Evolutionary conservation across 2,329 filamentous ascomycete genomes (phyloP).

Genomic region (Aspergillus sp.): DNA sequence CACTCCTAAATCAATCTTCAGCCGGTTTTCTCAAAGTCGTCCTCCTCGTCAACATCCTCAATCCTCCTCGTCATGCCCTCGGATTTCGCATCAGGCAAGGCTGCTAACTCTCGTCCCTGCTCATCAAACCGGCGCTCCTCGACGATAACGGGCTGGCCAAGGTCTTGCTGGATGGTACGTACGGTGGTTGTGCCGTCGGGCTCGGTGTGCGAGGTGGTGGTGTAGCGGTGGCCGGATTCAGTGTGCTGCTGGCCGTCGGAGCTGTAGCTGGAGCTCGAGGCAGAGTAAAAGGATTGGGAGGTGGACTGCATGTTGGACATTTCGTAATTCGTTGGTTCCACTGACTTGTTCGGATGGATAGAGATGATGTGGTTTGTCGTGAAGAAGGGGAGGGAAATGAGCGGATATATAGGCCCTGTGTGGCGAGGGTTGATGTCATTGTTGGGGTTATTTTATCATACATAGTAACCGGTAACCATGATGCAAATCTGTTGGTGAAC

Average conservation of each 20-base stretch:
- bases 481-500: background rate
- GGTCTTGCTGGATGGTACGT: constrained; percentile 34
- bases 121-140: constrained; percentile 37
- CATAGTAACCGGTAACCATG: background rate
- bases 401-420: constrained; percentile 2
- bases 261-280: background rate
- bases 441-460: background rate
- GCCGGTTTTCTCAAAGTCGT: background rate
- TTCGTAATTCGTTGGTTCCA: background rate
- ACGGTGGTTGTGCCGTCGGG: constrained; percentile 33
- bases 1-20: background rate
- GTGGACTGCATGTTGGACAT: background rate
- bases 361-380: background rate
- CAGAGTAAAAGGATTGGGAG: background rate
- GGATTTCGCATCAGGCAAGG: constrained; percentile 16
- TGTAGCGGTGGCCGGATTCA: constrained; percentile 30
- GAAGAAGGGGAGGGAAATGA: background rate
- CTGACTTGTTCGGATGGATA: background rate
- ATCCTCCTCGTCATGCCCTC: constrained; percentile 28
- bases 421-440: constrained; percentile 6
- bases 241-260: constrained; percentile 23
- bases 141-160: constrained; percentile 33
- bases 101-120: constrained; percentile 30
- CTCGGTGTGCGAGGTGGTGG: constrained; percentile 32
- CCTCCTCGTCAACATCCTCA: constrained; percentile 26